Percentiles rank a stretch among this genome's conserved stretches.
Conservation (phyloP, 805 yeast species). For the Saccharomycopsis sp. region DNA sequence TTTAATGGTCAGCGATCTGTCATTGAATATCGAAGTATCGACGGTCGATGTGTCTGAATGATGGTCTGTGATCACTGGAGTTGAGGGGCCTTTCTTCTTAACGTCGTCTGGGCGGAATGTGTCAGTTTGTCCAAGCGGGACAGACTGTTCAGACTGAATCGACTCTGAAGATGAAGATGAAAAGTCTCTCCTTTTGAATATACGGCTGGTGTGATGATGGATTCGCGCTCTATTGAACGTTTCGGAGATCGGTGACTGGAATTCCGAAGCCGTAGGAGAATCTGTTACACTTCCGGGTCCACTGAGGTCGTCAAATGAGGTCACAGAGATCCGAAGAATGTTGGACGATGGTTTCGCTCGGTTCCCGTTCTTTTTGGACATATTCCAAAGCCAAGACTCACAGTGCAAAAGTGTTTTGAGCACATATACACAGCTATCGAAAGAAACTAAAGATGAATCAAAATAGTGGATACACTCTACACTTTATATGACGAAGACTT, state of each 20-base stretch:
- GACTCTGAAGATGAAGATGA: background rate
- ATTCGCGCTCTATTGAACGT: background rate
- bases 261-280: background rate
- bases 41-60: background rate
- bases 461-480: background rate
- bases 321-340: background rate
- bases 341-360: conserved; percentile 1
- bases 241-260: background rate
- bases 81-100: background rate
- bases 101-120: background rate
- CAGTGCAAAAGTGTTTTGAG: background rate
- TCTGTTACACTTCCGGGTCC: background rate
- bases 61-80: background rate
- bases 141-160: background rate
- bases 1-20: background rate
- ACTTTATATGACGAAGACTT: background rate
- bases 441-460: background rate
- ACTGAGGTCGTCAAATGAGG: background rate
- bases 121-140: background rate
- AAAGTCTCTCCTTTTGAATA: conserved; percentile 1
- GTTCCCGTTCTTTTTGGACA: background rate
- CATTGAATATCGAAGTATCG: background rate
- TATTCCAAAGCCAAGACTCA: too few species aligned
- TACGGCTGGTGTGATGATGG: background rate
- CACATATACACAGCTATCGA: background rate